Evolutionary conservation across 768 basidiomycete species (phyloP), one percentile per base, ranked within the genome.

Genomic region (Calocera viscosa): DNA sequence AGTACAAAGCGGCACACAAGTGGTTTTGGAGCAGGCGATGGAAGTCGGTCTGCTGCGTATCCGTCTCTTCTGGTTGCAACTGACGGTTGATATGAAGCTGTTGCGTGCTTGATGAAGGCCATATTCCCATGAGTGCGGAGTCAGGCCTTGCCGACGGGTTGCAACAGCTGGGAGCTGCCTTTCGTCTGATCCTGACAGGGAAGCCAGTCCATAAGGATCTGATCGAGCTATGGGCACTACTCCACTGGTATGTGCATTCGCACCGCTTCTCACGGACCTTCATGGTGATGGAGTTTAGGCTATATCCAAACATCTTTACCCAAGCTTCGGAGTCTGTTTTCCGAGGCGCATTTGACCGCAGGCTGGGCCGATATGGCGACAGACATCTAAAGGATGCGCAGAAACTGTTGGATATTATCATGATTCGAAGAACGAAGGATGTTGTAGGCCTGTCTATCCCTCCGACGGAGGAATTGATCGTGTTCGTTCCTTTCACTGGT

Each of bases 191-290:
- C 67, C 76, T 90, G 67, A 88, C 86, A 0, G 88, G 88, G 24
- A 90, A 88, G 0, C 88, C 88, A 0, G 80, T 90, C 0, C 88
- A 89, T 71, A 86, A 86, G 69, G 83, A 86, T 68, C 73, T 86
- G 12, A 73, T 79, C 22, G 85, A 86, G 72, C 76, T 86, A 17
- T 84, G 83, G 85, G 72, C n/a, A n/a, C 39, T 85, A 12, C 74
- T 86, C 19, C 81, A 80, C 69, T 85, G 81, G 69, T 65, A 32
- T 32, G 11, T 3, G 16, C 10, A n/a, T 65, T 11, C 26, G 26
- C 12, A 8, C 0, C 39, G 3, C 16, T 35, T n/a, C 40, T n/a
- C n/a, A n/a, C n/a, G n/a, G 2, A 19, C 14, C 14, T 39, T 34
- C 69, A 30, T 68, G 66, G 67, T 26, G 67, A 19, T 65, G 68